Base-by-base conservation (phyloP, 345 rosid species). In the Gossypium australe region DNA sequence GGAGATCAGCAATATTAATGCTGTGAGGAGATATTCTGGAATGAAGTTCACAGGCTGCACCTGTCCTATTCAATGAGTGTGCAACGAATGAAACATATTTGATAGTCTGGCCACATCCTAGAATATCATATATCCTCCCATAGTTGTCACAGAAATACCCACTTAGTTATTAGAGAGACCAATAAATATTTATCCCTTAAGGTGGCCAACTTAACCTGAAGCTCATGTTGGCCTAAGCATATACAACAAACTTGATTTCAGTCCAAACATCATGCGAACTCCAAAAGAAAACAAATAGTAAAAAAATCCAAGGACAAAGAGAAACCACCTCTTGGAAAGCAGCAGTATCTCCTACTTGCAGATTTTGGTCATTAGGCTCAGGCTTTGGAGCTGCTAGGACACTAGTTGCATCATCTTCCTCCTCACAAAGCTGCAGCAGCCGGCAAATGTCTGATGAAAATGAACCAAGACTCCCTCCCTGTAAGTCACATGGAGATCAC, bases 351-450 rank as follows among this genome's bases (percentile, higher is more conserved):
- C 83, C 92, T 73, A 70, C 86, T 72, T 81, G 87, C 17, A 85
- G 80, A 75, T 70, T 84, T 78, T 87, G 97, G 82, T 92, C 99
- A 76, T 87, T 80, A 70, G 99, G 99, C 86, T 92, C 94, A 0
- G 86, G 86, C 90, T 96, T 96, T 24, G 97, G 97, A 1, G 91
- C 86, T 75, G 95, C 86, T 76, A 93, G 80, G 29, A 87, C 79
- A 81, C 99, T 96, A 65, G 97, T 89, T 13, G 98, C 99, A 82
- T 93, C 99, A 83, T 96, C 99, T 85, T 96, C 97, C 83, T 96
- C 99, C 81, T 93, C 98, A 56, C 90, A 84, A 20, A 92, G 94
- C 83, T 96, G 97, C 79, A 96, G 80, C 80, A 96, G 82, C 79
- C 98, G 90, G 75, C 91, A 89, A 77, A 93, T 93, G 79, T 95